Evolutionary conservation across 805 yeast genomes (phyloP).

Genomic region (Candida hispaniensis): DNA sequence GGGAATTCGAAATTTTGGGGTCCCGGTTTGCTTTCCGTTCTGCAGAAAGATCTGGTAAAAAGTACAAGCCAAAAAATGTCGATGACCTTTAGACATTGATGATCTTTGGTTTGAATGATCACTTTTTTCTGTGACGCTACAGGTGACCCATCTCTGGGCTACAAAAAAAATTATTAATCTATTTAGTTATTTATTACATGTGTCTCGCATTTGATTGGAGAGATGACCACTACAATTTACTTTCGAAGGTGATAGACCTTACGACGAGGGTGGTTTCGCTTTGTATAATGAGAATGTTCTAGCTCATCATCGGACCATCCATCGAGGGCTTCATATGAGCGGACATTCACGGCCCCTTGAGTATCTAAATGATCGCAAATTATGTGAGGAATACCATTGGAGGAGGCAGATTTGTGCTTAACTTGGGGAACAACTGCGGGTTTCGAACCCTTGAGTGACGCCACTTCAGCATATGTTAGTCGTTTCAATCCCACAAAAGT

Average conservation of each 20-base stretch:
- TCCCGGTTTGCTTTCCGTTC: conserved; percentile 66
- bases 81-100: conserved; percentile 36
- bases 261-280: conserved; percentile 5
- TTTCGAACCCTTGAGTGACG: conserved; percentile 25
- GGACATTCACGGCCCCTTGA: conserved; percentile 13
- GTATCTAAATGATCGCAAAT: conserved; percentile 2
- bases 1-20: conserved; percentile 63
- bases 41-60: conserved; percentile 70
- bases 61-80: conserved; percentile 72
- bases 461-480: conserved; percentile 46
- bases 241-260: conserved; percentile 11
- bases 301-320: conserved; percentile 13
- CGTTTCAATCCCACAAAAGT: conserved; percentile 38
- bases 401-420: conserved; percentile 5
- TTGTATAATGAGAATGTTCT: conserved; percentile 1
- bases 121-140: too few relatives aligned
- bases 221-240: conserved; percentile 4
- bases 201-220: conserved; percentile 1
- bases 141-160: conserved; percentile 1
- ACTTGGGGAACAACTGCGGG: conserved; percentile 12
- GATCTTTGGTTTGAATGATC: conserved; percentile 1
- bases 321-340: conserved; percentile 8
- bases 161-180: conserved; percentile 1
- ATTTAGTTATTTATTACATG: conserved; percentile 4
- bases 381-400: conserved; percentile 7